Evolutionary conservation across 352 stramenopile genomes (phyloP).

Genomic region (Pythium folliculosum): DNA sequence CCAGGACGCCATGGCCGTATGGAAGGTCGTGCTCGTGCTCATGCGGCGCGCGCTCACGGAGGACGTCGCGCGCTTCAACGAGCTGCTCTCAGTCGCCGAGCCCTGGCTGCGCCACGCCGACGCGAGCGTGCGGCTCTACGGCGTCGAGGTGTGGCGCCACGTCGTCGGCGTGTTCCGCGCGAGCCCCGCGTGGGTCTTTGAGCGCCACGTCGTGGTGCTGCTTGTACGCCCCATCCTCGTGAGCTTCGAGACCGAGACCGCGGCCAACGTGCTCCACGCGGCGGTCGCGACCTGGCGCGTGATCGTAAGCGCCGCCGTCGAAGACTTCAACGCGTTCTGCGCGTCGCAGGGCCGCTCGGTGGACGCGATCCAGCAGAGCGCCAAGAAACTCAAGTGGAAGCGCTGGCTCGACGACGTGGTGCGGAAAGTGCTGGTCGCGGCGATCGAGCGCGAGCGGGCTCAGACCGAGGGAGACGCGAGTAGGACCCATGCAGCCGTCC

Average conservation of each 20-base stretch:
- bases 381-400: conserved; percentile 48
- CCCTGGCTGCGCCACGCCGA: conserved; percentile 50
- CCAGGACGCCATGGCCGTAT: conserved; percentile 53
- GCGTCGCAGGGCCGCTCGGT: conserved; percentile 15
- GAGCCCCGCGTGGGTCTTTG: conserved; percentile 57
- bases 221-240: conserved; percentile 48
- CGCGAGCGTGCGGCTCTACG: conserved; percentile 45
- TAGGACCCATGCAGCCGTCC: neutral
- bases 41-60: conserved; percentile 41
- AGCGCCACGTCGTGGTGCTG: conserved; percentile 52
- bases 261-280: conserved; percentile 52
- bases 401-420: conserved; percentile 58
- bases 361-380: conserved; percentile 38
- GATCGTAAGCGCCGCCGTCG: conserved; percentile 41
- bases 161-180: conserved; percentile 52
- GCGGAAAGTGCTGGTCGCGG: conserved; percentile 28
- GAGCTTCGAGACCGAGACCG: conserved; percentile 49
- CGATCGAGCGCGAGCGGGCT: conserved; percentile 3
- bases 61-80: conserved; percentile 50
- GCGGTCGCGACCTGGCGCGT: conserved; percentile 51
- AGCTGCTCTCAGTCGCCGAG: conserved; percentile 59
- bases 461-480: neutral
- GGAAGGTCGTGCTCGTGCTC: conserved; percentile 55
- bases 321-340: conserved; percentile 57
- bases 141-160: conserved; percentile 53